These are phyloP conservation scores for Arabidopsis arenosa DNA, from an alignment of 345 rosid genomes.

Conservation along the genomic window DNA sequence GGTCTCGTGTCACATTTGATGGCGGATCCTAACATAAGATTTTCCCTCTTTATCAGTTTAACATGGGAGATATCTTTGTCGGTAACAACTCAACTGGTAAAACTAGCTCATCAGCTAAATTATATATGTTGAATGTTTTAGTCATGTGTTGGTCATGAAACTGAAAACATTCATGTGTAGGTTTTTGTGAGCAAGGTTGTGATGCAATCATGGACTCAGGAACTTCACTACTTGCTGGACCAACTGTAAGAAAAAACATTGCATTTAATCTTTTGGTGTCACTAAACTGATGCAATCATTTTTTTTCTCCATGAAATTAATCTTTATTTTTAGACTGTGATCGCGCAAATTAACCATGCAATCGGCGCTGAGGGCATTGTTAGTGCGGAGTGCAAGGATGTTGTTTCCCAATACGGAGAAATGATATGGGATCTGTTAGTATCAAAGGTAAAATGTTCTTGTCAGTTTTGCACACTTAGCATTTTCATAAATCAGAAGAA, in stretches of 20 bases:
- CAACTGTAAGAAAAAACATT: conserved; percentile 55
- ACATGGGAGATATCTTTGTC: conserved; percentile 71
- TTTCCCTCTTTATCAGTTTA: conserved; percentile 52
- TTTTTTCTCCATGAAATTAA: neutral
- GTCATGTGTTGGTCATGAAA: neutral
- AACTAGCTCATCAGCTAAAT: neutral
- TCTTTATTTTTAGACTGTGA: conserved; percentile 53
- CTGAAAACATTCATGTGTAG: conserved; percentile 35
- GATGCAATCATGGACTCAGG: conserved; percentile 84
- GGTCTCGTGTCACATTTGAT: neutral
- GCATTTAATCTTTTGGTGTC: neutral
- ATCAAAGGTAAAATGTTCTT: conserved; percentile 57
- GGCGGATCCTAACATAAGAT: neutral
- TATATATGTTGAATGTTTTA: neutral
- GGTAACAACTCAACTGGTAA: conserved; percentile 69
- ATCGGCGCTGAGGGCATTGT: conserved; percentile 77
- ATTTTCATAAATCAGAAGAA: neutral
- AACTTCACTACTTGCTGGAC: conserved; percentile 82
- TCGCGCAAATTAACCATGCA: conserved; percentile 79
- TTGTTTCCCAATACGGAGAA: conserved; percentile 73
- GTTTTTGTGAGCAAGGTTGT: conserved; percentile 65
- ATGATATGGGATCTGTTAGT: conserved; percentile 74
- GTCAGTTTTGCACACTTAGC: neutral
- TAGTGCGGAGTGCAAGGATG: conserved; percentile 69
- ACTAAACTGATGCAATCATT: neutral